phyloP scores from a whole-genome alignment of 1,284 basidiomycete species.

The Cryptococcus amylolentus region DNA sequence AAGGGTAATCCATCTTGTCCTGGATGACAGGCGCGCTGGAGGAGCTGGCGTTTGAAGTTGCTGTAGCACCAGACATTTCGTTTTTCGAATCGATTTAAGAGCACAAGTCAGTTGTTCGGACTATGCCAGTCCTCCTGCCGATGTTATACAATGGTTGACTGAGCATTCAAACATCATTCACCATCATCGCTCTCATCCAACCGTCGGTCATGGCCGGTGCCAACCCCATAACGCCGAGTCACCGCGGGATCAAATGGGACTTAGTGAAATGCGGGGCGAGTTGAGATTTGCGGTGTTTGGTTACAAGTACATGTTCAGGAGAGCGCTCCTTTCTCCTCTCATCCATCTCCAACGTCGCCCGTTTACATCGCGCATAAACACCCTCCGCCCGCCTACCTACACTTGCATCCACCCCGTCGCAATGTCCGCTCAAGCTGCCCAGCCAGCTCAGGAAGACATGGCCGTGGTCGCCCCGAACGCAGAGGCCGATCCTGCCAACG shows the following conservation, averaged over 20 bases:
- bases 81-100: too few species aligned
- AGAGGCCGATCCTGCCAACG: constrained; percentile 8
- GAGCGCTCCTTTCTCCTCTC: not conserved
- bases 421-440: not conserved
- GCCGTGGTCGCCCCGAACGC: constrained; percentile 31
- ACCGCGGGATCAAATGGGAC: not conserved
- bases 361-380: not conserved
- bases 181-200: not conserved
- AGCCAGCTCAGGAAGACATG: constrained; percentile 19
- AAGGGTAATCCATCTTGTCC: too few species aligned
- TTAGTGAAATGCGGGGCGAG: not conserved
- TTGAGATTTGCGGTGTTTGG: not conserved
- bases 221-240: not conserved
- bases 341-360: not conserved
- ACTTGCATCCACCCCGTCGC: not conserved
- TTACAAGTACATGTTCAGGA: not conserved
- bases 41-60: too few species aligned
- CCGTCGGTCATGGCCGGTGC: not conserved
- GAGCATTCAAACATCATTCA: not conserved
- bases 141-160: too few species aligned
- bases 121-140: too few species aligned
- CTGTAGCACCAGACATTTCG: too few species aligned
- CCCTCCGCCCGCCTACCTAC: not conserved
- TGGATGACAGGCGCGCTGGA: too few species aligned
- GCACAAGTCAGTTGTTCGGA: too few species aligned